Base-by-base conservation (phyloP, 257 asterid species). In the Craterostigma plantagineum region DNA sequence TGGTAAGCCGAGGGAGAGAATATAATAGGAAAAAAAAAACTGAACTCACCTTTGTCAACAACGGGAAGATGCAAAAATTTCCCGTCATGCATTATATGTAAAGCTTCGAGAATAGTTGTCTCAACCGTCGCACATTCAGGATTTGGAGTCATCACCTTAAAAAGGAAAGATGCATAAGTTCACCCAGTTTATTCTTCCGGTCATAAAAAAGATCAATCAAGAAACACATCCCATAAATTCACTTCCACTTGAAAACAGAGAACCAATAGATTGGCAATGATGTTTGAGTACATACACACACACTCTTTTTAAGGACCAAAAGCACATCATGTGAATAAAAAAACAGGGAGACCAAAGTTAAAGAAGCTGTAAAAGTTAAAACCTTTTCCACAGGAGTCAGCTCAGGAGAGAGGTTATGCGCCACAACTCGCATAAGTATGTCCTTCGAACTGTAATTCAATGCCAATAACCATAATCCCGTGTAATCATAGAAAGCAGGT, bases 21-120 rank as follows among this genome's bases (percentile, higher is more conserved):
- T 14, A 11, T 8, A 13, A 53, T 3, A 40, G n/a, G n/a, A n/a
- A n/a, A 18, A 55, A 14, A 54, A 45, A 42, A 45, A 45, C 38
- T 63, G 56, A 45, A 38, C 59, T 61, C 53, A 78, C 94, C 94
- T 76, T 77, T 73, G 49, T 81, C 94, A 38, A 76, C 55, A 50
- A 86, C 91, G 9, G 94, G 97, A 65, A 86, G 84, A 67, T 86
- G 93, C 47, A 86, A 64, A 41, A 86, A 86, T 54, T 67, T 81
- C 37, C 84, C 79, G 54, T 86, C 94, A 58, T 76, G 97, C 93
- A 86, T 86, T 60, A 81, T 62, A 73, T 86, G 94, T 61, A 86
- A 63, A 4, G 92, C 93, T 61, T 78, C 94, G 48, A 86, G 94
- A 55, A 86, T 81, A 42, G 92, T 69, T 37, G 82, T 69, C 62